phyloP scores from a whole-genome alignment of 2,329 filamentous ascomycete genomes.

The Scopulariopsis brevicaulis region DNA sequence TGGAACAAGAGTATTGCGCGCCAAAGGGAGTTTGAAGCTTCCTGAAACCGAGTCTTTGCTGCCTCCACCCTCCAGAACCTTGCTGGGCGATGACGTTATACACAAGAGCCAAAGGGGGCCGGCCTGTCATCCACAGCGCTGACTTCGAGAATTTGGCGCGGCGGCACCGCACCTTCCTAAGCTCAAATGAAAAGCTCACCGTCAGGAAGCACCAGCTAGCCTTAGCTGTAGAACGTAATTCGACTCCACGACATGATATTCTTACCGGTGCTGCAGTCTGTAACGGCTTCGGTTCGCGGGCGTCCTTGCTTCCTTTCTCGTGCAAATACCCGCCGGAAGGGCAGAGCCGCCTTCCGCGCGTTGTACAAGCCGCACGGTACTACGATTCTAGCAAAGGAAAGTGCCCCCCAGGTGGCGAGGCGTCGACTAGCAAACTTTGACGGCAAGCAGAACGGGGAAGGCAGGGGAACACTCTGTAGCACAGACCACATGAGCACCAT shows the following conservation, averaged over 20 bases:
- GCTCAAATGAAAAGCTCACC: neutral
- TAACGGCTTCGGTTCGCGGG: neutral
- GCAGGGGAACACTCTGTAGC: neutral
- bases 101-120: neutral
- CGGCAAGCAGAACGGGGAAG: neutral
- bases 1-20: neutral
- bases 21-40: neutral
- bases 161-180: too few relatives aligned
- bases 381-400: neutral
- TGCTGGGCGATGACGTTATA: neutral
- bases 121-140: neutral
- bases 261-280: neutral
- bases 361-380: neutral
- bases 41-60: neutral
- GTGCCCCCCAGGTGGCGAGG: neutral
- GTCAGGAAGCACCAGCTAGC: neutral
- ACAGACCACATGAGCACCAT: too few relatives aligned
- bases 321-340: neutral
- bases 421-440: neutral
- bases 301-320: neutral
- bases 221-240: neutral
- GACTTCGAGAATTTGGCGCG: too few relatives aligned
- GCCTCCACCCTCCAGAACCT: neutral
- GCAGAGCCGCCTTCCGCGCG: neutral
- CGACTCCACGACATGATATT: neutral